Percentiles rank a stretch among this genome's conserved stretches.
Conservation (phyloP, 768 basidiomycete species). For the Baorangia bicolor region DNA sequence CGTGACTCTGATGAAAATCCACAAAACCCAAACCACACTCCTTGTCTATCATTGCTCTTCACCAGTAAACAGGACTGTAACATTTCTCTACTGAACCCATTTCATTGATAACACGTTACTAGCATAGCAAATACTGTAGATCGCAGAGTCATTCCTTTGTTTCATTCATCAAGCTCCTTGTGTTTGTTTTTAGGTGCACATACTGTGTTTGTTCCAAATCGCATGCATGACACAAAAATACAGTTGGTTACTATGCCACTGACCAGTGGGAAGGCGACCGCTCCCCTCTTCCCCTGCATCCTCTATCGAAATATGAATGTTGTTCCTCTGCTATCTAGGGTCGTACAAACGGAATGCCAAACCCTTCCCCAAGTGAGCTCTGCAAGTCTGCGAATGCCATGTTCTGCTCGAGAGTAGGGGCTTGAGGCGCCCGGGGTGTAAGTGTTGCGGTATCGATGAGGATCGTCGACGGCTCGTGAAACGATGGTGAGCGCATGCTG, state of each 20-base stretch:
- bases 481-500: conserved; percentile 23
- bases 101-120: conserved; percentile 21
- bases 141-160: conserved; percentile 30
- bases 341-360: conserved; percentile 26
- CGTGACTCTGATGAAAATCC: conserved; percentile 26
- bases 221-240: conserved; percentile 14
- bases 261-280: background rate
- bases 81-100: conserved; percentile 16
- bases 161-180: conserved; percentile 7
- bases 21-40: conserved; percentile 24
- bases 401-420: conserved; percentile 78
- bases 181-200: conserved; percentile 27
- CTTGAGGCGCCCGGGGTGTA: conserved; percentile 45
- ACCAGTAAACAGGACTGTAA: conserved; percentile 30
- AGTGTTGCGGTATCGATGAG: conserved; percentile 38
- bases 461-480: conserved; percentile 37
- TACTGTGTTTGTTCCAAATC: conserved; percentile 15
- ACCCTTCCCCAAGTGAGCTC: conserved; percentile 38
- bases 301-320: background rate
- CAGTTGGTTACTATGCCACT: conserved; percentile 5
- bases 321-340: conserved; percentile 2
- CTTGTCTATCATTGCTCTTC: conserved; percentile 14
- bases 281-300: background rate
- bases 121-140: conserved; percentile 30
- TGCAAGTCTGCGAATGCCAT: conserved; percentile 78